Evolutionary conservation across 805 yeast species (phyloP).

Genomic region (Lachancea meyersii): DNA sequence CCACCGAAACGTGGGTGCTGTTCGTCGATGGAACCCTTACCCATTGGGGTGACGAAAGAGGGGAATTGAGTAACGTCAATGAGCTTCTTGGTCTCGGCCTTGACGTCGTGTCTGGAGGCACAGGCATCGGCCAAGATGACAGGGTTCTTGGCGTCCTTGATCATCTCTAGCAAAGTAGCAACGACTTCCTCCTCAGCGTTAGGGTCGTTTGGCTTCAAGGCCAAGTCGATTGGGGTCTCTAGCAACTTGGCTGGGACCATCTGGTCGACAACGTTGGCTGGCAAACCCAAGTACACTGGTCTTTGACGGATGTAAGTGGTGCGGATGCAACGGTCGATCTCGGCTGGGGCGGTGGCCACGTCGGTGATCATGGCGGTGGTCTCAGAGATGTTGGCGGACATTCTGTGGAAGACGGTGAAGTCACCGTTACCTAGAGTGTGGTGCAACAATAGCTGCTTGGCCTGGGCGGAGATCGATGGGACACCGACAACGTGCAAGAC

Average conservation of each 20-base stretch:
- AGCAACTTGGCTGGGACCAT: conserved; percentile 51
- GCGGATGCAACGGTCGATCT: conserved; percentile 68
- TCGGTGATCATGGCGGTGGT: conserved; percentile 62
- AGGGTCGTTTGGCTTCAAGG: conserved; percentile 50
- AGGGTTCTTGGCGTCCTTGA: conserved; percentile 59
- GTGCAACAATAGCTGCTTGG: conserved; percentile 66
- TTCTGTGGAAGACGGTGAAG: conserved; percentile 69
- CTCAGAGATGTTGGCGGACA: conserved; percentile 67
- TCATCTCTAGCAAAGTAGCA: conserved; percentile 44
- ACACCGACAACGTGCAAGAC: conserved; percentile 80
- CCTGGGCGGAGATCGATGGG: conserved; percentile 69
- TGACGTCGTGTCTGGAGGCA: conserved; percentile 69
- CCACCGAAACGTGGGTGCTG: conserved; percentile 71
- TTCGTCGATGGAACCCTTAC: conserved; percentile 75
- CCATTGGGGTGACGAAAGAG: conserved; percentile 84
- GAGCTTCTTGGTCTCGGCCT: conserved; percentile 54
- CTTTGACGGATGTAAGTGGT: conserved; percentile 66
- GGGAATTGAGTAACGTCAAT: conserved; percentile 70
- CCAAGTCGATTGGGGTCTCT: conserved; percentile 58
- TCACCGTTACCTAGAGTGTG: conserved; percentile 83
- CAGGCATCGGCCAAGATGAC: conserved; percentile 81
- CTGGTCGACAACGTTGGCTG: conserved; percentile 72
- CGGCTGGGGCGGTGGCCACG: conserved; percentile 56
- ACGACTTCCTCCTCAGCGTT: conserved; percentile 62
- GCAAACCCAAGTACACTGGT: conserved; percentile 78